These are phyloP conservation scores for Lactarius evosmus DNA, from an alignment of 768 basidiomycete genomes.

Conservation along the genomic window DNA sequence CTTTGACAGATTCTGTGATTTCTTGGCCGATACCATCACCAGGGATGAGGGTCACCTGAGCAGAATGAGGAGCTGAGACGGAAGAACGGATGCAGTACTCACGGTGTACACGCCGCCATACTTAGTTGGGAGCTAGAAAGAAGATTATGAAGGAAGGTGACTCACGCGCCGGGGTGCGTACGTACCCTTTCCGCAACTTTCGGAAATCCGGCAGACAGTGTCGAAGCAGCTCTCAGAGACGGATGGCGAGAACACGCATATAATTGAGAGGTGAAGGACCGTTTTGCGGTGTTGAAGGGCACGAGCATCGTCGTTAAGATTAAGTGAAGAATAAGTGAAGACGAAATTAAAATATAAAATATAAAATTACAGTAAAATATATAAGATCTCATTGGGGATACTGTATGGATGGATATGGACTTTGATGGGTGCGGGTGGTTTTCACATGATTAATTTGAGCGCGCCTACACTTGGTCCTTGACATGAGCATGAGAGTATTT, in stretches of 20 bases:
- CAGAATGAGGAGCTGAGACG: constrained; percentile 26
- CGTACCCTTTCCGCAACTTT: constrained; percentile 67
- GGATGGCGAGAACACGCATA: background rate
- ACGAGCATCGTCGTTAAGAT: background rate
- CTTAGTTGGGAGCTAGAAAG: constrained; percentile 71
- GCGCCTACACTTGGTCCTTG: background rate
- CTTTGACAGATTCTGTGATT: constrained; percentile 97
- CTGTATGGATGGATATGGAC: background rate
- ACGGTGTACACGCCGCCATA: constrained; percentile 93
- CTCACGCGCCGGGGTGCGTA: constrained; percentile 25
- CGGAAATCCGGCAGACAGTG: constrained; percentile 75
- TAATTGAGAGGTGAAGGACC: background rate
- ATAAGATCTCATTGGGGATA: background rate
- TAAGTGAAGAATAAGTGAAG: background rate
- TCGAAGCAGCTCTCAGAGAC: constrained; percentile 59
- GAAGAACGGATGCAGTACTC: constrained; percentile 32
- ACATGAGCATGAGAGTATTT: background rate
- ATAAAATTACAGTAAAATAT: background rate
- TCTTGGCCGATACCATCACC: constrained; percentile 98
- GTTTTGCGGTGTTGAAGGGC: background rate
- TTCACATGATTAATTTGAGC: background rate
- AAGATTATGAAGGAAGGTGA: constrained; percentile 19
- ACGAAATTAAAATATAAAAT: background rate
- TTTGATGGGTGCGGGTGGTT: background rate
- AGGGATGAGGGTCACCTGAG: constrained; percentile 91